These are phyloP conservation scores for Albugo candida DNA, from an alignment of 352 stramenopile species.

Conservation along the genomic window DNA sequence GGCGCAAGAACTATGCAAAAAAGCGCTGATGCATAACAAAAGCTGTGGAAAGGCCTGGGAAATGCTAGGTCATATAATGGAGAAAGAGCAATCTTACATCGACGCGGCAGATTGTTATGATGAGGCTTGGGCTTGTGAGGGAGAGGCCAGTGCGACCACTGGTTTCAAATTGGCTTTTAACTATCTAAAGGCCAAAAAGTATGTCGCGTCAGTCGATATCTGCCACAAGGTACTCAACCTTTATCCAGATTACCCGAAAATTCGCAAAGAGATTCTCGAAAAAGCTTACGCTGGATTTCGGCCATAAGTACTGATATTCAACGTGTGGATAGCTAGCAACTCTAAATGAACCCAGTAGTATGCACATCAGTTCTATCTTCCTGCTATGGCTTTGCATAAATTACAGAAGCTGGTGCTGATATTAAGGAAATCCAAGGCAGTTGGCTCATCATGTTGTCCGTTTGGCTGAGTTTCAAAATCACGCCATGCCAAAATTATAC, in stretches of 20 bases:
- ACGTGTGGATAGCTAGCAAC: no score
- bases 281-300: conserved; percentile 81
- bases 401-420: no score
- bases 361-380: no score
- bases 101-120: conserved; percentile 87
- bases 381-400: no score
- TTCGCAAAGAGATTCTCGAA: conserved; percentile 86
- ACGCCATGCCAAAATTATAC: no score
- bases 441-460: no score
- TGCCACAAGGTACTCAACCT: conserved; percentile 84
- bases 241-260: conserved; percentile 90
- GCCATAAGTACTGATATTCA: no score
- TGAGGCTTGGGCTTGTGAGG: conserved; percentile 66
- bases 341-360: no score
- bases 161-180: conserved; percentile 93
- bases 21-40: conserved; percentile 85
- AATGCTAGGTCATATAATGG: conserved; percentile 84
- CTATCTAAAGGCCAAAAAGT: conserved; percentile 88
- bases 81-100: conserved; percentile 87
- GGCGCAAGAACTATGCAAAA: conserved; percentile 84
- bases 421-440: no score
- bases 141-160: conserved; percentile 71
- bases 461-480: no score
- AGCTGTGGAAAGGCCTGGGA: conserved; percentile 85
- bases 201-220: conserved; percentile 81